Evolutionary conservation across 2,329 filamentous ascomycete genomes (phyloP).

Genomic region (Fusarium acutatum): DNA sequence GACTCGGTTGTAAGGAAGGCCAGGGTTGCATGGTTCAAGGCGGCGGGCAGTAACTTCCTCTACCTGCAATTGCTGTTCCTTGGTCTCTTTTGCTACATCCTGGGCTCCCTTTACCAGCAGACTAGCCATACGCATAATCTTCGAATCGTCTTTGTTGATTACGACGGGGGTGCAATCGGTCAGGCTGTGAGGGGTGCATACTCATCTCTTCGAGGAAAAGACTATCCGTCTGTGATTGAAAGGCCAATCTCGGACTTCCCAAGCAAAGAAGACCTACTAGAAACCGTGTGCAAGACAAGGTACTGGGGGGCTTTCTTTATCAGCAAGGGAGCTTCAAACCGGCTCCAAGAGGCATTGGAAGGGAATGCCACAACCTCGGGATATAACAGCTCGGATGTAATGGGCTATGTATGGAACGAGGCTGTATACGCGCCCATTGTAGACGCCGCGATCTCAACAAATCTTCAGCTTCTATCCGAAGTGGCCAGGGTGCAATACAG

Average conservation of each 20-base stretch:
- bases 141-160: slow-evolving; percentile 35
- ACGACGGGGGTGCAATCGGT: slow-evolving; percentile 36
- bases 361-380: neutral
- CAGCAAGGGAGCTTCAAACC: neutral
- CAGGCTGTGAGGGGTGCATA: slow-evolving; percentile 33
- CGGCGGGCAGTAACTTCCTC: slow-evolving; percentile 24
- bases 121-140: slow-evolving; percentile 23
- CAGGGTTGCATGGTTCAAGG: slow-evolving; percentile 21
- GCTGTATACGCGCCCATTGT: neutral
- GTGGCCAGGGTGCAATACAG: neutral
- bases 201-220: slow-evolving; percentile 9
- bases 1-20: neutral
- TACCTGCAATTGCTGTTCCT: slow-evolving; percentile 53
- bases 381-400: neutral
- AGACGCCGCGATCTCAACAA: neutral
- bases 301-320: neutral
- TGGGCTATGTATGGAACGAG: neutral
- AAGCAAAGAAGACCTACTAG: neutral
- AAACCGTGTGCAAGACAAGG: neutral
- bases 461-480: neutral
- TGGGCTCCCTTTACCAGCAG: slow-evolving; percentile 34
- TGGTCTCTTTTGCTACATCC: slow-evolving; percentile 35
- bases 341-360: neutral
- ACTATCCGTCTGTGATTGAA: slow-evolving; percentile 30
- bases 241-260: neutral